Evolutionary conservation across 208 protist genomes (phyloP).

Genomic region (Leishmania martiniquensis): DNA sequence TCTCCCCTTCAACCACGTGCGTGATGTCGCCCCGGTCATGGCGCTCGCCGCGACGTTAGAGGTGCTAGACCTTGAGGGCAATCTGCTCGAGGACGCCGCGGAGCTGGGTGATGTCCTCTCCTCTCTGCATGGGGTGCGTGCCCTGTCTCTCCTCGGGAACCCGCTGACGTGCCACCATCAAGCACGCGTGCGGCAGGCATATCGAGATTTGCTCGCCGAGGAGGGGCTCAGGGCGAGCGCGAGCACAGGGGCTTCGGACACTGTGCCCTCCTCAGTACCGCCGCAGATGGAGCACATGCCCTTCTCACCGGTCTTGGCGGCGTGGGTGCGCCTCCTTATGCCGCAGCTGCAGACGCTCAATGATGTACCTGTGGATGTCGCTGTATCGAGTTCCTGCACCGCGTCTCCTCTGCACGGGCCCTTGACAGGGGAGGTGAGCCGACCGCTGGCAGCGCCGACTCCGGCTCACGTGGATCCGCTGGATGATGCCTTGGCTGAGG

Average conservation of each 20-base stretch:
- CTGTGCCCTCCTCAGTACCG: no score
- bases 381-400: not conserved
- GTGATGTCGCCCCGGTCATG: slow-evolving; percentile 59
- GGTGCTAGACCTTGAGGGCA: slow-evolving; percentile 89
- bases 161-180: slow-evolving; percentile 39
- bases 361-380: slow-evolving; percentile 20
- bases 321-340: slow-evolving; percentile 58
- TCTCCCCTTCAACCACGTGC: slow-evolving; percentile 81
- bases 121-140: slow-evolving; percentile 46
- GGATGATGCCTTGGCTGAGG: slow-evolving; percentile 57
- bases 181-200: slow-evolving; percentile 19
- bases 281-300: not conserved
- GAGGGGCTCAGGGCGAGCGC: slow-evolving; percentile 5
- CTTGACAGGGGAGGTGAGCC: not conserved
- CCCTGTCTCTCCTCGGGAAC: slow-evolving; percentile 77
- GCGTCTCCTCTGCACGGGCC: not conserved
- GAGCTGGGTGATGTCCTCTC: slow-evolving; percentile 40
- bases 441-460: not conserved
- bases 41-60: slow-evolving; percentile 70
- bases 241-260: not conserved
- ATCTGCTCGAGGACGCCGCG: slow-evolving; percentile 52
- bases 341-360: slow-evolving; percentile 51
- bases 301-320: slow-evolving; percentile 34
- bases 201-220: slow-evolving; percentile 4
- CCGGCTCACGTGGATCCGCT: slow-evolving; percentile 61